Percentiles rank a stretch among this genome's conserved stretches.
Evolutionary conservation across 1,284 basidiomycete genomes (phyloP).

Genomic region (Ceratobasidium papillatum): DNA sequence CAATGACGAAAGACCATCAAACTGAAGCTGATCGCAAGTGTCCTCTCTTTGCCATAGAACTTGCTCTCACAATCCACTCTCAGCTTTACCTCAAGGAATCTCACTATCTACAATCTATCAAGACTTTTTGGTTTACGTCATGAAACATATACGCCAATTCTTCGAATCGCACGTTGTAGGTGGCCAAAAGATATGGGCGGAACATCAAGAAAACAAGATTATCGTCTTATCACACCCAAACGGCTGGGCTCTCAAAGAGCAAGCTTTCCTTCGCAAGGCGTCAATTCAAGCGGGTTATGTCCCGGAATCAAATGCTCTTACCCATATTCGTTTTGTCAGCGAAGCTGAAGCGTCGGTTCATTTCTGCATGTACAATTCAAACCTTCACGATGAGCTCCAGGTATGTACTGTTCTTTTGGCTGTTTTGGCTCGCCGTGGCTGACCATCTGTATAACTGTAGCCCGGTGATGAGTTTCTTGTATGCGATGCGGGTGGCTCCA

Average conservation of each 20-base stretch:
- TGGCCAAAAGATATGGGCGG: conserved; percentile 37
- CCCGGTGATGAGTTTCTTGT: background rate
- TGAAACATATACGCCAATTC: conserved; percentile 29
- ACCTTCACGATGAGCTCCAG: conserved; percentile 14
- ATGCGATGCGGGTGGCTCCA: background rate
- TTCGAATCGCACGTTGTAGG: conserved; percentile 35
- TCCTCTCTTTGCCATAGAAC: background rate
- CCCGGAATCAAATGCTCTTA: background rate
- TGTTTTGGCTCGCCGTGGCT: background rate
- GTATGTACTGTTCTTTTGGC: background rate
- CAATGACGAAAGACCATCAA: conserved; percentile 26
- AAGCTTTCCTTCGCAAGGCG: conserved; percentile 31
- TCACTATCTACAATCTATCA: conserved; percentile 21
- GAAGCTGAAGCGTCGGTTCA: conserved; percentile 44
- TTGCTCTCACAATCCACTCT: background rate
- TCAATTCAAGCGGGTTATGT: conserved; percentile 20
- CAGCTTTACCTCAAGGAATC: conserved; percentile 31
- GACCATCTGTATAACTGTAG: background rate
- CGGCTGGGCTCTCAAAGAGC: conserved; percentile 36
- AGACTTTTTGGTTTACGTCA: conserved; percentile 38
- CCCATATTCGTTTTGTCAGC: conserved; percentile 29
- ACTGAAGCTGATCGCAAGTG: conserved; percentile 19
- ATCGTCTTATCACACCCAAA: conserved; percentile 39
- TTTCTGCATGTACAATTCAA: conserved; percentile 38
- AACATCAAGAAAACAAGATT: background rate